Conservation (phyloP, 1,284 basidiomycete species). For the Cutaneotrichosporon cavernicola region DNA sequence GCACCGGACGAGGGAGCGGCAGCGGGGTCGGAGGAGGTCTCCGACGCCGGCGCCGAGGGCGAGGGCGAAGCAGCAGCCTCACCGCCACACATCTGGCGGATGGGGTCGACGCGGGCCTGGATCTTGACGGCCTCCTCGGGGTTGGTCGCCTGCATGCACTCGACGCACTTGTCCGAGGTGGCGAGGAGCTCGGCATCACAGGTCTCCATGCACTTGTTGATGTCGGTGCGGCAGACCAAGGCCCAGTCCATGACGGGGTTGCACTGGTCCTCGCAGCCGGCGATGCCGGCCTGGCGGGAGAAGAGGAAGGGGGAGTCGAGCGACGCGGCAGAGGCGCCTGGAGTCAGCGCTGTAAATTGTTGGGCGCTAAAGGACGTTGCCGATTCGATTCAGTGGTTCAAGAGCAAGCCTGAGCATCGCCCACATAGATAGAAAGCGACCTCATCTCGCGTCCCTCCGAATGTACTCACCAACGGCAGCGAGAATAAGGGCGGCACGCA, state of each 20-base stretch:
- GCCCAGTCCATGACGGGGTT: constrained; percentile 27
- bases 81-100: constrained; percentile 20
- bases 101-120: constrained; percentile 16
- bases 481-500: constrained; percentile 18
- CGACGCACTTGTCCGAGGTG: constrained; percentile 15
- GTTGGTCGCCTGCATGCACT: constrained; percentile 22
- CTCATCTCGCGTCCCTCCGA: not conserved
- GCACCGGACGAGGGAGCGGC: not conserved
- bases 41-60: not conserved
- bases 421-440: no score
- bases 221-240: constrained; percentile 21
- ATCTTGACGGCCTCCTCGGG: constrained; percentile 13
- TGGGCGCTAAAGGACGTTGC: no score
- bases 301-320: constrained; percentile 7
- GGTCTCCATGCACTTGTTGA: constrained; percentile 21
- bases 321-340: constrained; percentile 19
- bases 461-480: constrained; percentile 18
- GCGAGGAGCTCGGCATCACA: constrained; percentile 24
- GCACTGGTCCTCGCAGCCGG: constrained; percentile 23
- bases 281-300: constrained; percentile 17
- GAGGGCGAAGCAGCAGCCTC: constrained; percentile 11
- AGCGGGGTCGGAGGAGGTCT: not conserved
- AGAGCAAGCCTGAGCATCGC: no score
- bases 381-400: not conserved
- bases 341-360: not conserved